Conservation (phyloP, 345 rosid species). For the Viola odorata region DNA sequence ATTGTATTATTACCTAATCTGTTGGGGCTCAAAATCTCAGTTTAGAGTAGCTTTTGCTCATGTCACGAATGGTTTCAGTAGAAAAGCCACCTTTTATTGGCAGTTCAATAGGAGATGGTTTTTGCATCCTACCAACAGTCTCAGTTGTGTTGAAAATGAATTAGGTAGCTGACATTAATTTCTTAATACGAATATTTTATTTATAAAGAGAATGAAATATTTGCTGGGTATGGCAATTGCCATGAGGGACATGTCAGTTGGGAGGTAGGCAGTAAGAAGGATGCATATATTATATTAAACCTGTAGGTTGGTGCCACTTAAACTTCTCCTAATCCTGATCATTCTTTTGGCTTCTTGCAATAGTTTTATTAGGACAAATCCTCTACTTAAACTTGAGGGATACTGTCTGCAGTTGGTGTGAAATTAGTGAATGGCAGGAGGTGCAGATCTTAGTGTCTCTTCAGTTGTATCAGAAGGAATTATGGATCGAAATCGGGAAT, state of each 20-base stretch:
- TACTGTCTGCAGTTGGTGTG: conserved; percentile 1
- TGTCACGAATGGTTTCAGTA: too few species aligned
- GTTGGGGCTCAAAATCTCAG: conserved; percentile 14
- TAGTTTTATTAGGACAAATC: conserved; percentile 36
- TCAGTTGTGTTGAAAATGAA: background rate
- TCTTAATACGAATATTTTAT: background rate
- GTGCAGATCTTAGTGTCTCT: conserved; percentile 35
- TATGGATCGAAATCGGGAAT: conserved; percentile 45
- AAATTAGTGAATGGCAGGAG: conserved; percentile 48
- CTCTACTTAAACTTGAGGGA: conserved; percentile 47
- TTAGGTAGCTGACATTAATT: background rate
- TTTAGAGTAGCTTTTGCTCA: too few species aligned
- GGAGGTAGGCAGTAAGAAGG: conserved; percentile 47
- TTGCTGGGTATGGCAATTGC: conserved; percentile 47
- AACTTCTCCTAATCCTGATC: conserved; percentile 70
- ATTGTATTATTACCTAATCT: conserved; percentile 11
- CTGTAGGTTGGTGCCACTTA: conserved; percentile 62
- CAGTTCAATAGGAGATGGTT: too few species aligned
- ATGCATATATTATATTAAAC: conserved; percentile 19
- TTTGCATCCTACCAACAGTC: too few species aligned
- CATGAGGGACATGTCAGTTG: conserved; percentile 49
- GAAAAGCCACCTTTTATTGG: too few species aligned
- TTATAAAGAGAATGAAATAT: conserved; percentile 16
- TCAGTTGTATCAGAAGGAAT: conserved; percentile 38
- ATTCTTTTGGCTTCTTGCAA: conserved; percentile 54